Conservation (phyloP, 176 grass and related monocot genomes). For the Miscanthus lutarioriparius region DNA sequence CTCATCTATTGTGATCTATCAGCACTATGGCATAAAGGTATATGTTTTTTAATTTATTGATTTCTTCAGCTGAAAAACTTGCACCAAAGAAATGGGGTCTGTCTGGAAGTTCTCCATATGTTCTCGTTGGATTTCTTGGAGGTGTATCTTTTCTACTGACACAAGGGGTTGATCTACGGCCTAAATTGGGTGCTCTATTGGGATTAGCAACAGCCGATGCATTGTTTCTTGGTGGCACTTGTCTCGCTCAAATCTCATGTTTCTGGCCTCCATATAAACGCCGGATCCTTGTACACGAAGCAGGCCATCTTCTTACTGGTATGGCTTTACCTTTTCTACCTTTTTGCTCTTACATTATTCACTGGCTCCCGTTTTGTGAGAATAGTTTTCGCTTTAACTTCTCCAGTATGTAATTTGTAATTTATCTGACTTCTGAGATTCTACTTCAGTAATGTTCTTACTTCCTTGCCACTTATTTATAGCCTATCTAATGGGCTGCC, state of each 20-base stretch:
- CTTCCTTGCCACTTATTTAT: constrained; percentile 26
- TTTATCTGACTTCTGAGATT: constrained; percentile 12
- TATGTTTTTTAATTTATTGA: background rate
- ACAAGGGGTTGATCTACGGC: constrained; percentile 75
- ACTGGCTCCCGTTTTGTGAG: background rate
- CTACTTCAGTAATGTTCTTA: background rate
- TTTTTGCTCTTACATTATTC: background rate
- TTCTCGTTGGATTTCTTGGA: constrained; percentile 63
- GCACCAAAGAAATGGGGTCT: constrained; percentile 92
- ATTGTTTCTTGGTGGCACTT: constrained; percentile 73
- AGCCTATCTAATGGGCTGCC: constrained; percentile 97
- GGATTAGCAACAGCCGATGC: constrained; percentile 68
- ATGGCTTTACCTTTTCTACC: constrained; percentile 23
- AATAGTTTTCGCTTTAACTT: constrained; percentile 11
- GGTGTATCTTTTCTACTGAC: constrained; percentile 73
- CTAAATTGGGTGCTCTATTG: constrained; percentile 75
- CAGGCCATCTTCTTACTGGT: constrained; percentile 90
- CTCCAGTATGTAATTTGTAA: background rate
- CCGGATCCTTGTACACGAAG: constrained; percentile 86
- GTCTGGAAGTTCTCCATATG: constrained; percentile 64
- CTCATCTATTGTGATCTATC: background rate
- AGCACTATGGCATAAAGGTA: background rate
- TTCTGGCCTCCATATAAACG: constrained; percentile 93
- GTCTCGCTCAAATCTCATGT: constrained; percentile 77
- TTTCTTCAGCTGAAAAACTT: constrained; percentile 71